A percentile compares a stretch with the other conserved stretches of the same genome.
These are phyloP conservation scores for Nicotiana rustica DNA, from an alignment of 305 asterid genomes.

Conservation along the genomic window DNA sequence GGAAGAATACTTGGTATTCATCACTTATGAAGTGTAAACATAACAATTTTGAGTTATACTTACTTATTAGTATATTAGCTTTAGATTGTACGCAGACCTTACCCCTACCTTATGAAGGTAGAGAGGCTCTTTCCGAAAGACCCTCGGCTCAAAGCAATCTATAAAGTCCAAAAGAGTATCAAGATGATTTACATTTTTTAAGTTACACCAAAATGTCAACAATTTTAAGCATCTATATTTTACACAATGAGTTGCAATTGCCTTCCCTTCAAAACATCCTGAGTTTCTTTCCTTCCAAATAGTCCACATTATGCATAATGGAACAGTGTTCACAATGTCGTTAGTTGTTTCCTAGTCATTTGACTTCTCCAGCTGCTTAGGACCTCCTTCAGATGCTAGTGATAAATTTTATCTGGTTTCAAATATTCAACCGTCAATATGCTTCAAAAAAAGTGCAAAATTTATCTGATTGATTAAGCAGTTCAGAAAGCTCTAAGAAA, in stretches of 20 bases:
- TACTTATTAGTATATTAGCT: background rate
- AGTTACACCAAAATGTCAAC: background rate
- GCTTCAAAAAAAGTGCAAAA: slow-evolving; percentile 21
- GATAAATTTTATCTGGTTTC: background rate
- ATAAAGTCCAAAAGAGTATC: slow-evolving; percentile 4
- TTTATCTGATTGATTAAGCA: background rate
- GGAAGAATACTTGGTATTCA: background rate
- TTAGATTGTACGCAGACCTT: background rate
- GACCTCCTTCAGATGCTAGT: slow-evolving; percentile 22
- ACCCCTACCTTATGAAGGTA: too few species aligned
- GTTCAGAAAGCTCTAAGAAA: slow-evolving; percentile 11
- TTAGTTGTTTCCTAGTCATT: background rate
- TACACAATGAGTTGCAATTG: slow-evolving; percentile 5
- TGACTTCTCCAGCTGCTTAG: slow-evolving; percentile 7
- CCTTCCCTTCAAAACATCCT: slow-evolving; percentile 10
- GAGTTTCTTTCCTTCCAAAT: slow-evolving; percentile 23
- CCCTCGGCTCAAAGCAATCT: background rate
- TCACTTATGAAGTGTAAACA: background rate
- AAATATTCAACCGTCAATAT: slow-evolving; percentile 19
- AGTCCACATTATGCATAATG: slow-evolving; percentile 24
- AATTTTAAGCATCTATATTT: slow-evolving; percentile 1
- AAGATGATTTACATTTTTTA: background rate
- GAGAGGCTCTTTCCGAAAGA: too few species aligned
- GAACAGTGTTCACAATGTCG: background rate
- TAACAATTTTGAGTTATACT: background rate